Base-by-base conservation (phyloP, 1,284 basidiomycete species). In the Termitomyces sp. region DNA sequence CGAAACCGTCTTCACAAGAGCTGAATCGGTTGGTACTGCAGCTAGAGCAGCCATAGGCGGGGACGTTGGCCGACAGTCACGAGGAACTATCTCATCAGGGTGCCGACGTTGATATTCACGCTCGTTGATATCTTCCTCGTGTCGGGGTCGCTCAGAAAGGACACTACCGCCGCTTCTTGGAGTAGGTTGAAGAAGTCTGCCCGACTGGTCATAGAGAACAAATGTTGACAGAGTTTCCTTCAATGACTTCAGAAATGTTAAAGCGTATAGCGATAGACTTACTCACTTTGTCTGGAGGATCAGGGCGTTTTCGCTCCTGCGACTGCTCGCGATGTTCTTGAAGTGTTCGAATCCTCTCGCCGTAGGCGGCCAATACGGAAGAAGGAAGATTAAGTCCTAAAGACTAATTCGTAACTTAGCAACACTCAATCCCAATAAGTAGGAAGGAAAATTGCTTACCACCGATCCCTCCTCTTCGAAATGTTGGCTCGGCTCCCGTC, bases 311-410 rank as follows among this genome's bases (percentile, higher is more conserved):
- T 10, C 31, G 30, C 6, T 53, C 52, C 8, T 26, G 17, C 10
- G 26, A 15, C 15, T 12, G 44, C 5, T 49, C 46, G 4, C 10
- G n/a, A 17, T 38, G 34, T 17, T 17, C 31, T 21, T 13, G 19
- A n/a, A 39, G 7, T 8, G 10, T 21, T 15, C 17, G n/a, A 10
- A 31, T 13, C 36, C 31, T 26, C 19, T 24, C 45, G 2, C n/a
- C 52, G 24, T 48, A 54, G 33, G 52, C 45, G 1, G 34, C 52
- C 15, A 53, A 21, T 8, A 53, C 46, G 1, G 52, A 53, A 34
- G 52, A 53, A 2, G 46, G 46, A 53, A 48, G 3, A 2, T 36
- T 24, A 17, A 33, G 34, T 13, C 26, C 45, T 10, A 48, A 5
- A 34, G 45, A 13, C 52, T 53, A 34, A 3, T 17, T 13, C 12